Evolutionary conservation across 2,329 filamentous ascomycete species (phyloP), one percentile per base, ranked within the genome.

Genomic region (Diaporthe capsici): DNA sequence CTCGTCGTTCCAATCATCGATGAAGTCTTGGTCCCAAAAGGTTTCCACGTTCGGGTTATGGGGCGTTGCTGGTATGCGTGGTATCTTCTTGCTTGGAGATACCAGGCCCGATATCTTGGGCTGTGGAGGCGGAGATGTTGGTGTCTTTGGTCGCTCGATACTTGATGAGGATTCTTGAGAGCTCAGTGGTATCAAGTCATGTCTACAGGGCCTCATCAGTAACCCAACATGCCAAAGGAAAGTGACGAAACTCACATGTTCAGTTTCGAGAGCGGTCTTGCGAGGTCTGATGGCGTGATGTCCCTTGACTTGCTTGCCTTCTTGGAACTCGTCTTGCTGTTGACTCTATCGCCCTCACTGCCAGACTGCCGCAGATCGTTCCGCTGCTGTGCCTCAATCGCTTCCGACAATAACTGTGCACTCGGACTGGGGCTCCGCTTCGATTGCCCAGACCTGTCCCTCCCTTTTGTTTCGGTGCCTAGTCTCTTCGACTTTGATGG

Each of bases 1-100:
- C 72, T 90, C 85, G 60, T 92, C 91, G 76, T 92, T 92, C 91
- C 91, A 93, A 58, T 90, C 88, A 78, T 93, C 90, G 34, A 91
- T 86, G 22, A 89, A 82, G 17, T 89, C 88, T 76, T 89, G 88
- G 71, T 85, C 86, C 92, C 91, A 93, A 79, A 92, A 93, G 9
- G 84, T 84, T 76, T 92, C 91, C 53, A 87, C 87, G 71, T 84
- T 89, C 31, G 87, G 87, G 37, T 86, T 83, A 75, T 92, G 87
- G 4, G 90, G 89, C 1, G 90, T 89, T 49, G 84, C 84, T 2
- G 90, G 90, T 55, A 92, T 90, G 0, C 83, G 83, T 4, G 80
- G 72, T 1, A 83, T 79, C 72, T 83, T 85, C 71, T 81, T 84
- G 55, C 74, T 79, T 9, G 83, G 83, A 9, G 83, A 84, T 49